Evolutionary conservation across 2,329 filamentous ascomycete species (phyloP).

Genomic region (Epichloe gansuensis): DNA sequence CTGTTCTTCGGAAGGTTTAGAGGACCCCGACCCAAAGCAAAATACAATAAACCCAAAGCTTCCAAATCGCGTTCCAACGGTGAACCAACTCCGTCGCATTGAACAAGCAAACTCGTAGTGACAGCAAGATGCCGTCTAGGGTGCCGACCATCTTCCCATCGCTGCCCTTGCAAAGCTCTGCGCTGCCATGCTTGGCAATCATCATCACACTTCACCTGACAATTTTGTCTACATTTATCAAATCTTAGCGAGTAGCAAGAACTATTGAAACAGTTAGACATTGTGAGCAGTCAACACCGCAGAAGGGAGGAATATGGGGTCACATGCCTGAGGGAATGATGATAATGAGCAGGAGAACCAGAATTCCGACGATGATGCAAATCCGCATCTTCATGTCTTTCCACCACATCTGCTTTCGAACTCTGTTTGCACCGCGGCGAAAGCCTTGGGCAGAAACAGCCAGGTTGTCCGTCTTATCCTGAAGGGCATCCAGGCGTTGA

Average conservation of each 20-base stretch:
- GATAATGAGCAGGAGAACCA: constrained; percentile 85
- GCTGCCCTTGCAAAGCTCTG: neutral
- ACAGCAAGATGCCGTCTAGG: constrained; percentile 1
- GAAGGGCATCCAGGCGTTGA: constrained; percentile 72
- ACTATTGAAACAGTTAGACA: constrained; percentile 13
- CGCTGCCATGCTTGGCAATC: neutral
- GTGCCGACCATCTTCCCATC: neutral
- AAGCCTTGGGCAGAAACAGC: constrained; percentile 90
- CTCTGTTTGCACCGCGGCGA: constrained; percentile 88
- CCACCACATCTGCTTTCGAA: constrained; percentile 99
- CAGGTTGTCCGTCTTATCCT: constrained; percentile 92
- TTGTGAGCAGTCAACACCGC: neutral
- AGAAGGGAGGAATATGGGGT: no score
- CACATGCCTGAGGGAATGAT: constrained; percentile 76
- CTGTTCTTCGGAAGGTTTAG: neutral
- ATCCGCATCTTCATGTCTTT: constrained; percentile 99
- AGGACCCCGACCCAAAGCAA: constrained; percentile 15
- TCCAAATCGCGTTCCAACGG: constrained; percentile 10
- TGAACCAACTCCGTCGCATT: constrained; percentile 26
- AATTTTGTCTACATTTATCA: constrained; percentile 5
- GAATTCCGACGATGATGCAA: constrained; percentile 82
- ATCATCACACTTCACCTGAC: neutral
- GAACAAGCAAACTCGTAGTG: constrained; percentile 18
- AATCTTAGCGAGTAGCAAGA: constrained; percentile 22
- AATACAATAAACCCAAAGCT: constrained; percentile 10